These are phyloP conservation scores for Apiosordaria backusii DNA, from an alignment of 495 filamentous ascomycete genomes.

Conservation along the genomic window DNA sequence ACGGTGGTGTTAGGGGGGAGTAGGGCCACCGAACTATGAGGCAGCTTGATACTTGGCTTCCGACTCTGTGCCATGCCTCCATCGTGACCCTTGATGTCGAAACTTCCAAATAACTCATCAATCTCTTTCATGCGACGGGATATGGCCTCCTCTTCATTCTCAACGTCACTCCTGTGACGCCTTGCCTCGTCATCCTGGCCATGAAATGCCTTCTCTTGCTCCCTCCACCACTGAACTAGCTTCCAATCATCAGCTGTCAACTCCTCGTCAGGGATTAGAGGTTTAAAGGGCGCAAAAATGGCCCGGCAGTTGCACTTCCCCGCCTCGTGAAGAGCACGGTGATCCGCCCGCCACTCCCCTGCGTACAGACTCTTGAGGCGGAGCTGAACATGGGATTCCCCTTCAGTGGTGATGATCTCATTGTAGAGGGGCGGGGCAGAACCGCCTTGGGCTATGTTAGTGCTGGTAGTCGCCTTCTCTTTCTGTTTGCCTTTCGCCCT, in stretches of 20 bases:
- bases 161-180: background rate
- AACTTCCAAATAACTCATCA: constrained; percentile 14
- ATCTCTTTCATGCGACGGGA: constrained; percentile 18
- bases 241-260: constrained; percentile 13
- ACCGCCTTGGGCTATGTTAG: background rate
- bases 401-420: constrained; percentile 19
- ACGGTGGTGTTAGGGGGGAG: background rate
- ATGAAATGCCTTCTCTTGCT: background rate
- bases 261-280: constrained; percentile 15
- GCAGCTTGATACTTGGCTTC: background rate
- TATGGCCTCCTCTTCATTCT: constrained; percentile 3
- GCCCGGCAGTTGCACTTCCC: constrained; percentile 35
- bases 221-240: constrained; percentile 15
- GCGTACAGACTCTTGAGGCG: constrained; percentile 37
- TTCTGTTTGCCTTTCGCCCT: constrained; percentile 1
- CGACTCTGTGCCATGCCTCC: background rate
- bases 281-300: constrained; percentile 28
- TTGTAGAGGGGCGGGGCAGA: constrained; percentile 26
- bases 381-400: constrained; percentile 23
- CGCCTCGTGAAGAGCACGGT: constrained; percentile 32
- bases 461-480: background rate
- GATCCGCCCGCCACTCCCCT: constrained; percentile 42
- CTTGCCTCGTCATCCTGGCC: background rate
- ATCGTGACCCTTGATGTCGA: background rate
- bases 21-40: background rate